Conservation (phyloP, 179 eudicot genomes). For the Silene coronaria region DNA sequence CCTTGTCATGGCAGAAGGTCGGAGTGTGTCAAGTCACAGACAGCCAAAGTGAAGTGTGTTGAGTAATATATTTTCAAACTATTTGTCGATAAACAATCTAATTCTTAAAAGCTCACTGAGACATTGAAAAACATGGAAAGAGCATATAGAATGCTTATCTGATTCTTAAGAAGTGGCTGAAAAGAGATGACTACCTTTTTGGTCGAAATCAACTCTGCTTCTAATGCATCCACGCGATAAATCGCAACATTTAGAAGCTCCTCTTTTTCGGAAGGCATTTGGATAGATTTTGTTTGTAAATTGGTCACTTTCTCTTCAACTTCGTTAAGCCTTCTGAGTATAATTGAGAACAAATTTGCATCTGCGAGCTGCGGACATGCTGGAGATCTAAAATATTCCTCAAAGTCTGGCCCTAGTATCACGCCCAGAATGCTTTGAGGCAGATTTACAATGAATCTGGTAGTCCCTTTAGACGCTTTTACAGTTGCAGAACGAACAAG, state of each 20-base stretch:
- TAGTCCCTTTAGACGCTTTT: constrained; percentile 37
- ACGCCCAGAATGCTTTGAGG: constrained; percentile 31
- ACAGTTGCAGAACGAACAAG: constrained; percentile 32
- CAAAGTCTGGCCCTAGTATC: constrained; percentile 35
- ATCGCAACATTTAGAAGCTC: constrained; percentile 82
- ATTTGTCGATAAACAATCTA: background rate
- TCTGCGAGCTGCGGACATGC: constrained; percentile 42
- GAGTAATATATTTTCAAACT: background rate
- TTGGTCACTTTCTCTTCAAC: constrained; percentile 73
- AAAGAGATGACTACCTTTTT: constrained; percentile 55
- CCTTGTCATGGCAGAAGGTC: background rate
- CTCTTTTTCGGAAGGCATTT: constrained; percentile 90
- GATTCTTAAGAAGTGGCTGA: background rate
- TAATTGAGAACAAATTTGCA: constrained; percentile 44
- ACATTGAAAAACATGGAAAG: background rate
- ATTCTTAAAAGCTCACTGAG: background rate
- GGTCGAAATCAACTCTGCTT: constrained; percentile 84
- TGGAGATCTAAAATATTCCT: constrained; percentile 59
- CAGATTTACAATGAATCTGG: constrained; percentile 30
- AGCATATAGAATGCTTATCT: background rate
- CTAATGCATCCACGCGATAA: constrained; percentile 82
- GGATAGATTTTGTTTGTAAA: constrained; percentile 52
- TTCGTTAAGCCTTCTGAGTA: constrained; percentile 67
- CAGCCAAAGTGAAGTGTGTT: background rate
- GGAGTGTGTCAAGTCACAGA: background rate